Conservation (phyloP, 257 asterid species). For the Pogostemon cablin region DNA sequence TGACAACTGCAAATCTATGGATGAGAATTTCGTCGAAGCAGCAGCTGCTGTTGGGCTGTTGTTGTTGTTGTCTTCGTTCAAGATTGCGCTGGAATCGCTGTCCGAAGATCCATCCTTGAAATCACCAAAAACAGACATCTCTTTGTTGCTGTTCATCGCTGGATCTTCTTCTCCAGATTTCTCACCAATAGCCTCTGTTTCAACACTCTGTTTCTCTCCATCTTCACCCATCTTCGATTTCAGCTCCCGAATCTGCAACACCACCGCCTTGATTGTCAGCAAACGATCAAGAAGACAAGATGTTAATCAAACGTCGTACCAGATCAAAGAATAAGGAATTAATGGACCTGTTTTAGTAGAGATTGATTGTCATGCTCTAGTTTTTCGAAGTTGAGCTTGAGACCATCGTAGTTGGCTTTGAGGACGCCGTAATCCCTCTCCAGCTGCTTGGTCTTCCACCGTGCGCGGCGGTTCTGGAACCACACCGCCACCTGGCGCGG, state of each 20-base stretch:
- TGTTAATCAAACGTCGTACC: not conserved
- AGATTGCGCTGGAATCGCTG: constrained; percentile 80
- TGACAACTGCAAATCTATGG: constrained; percentile 30
- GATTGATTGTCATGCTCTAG: constrained; percentile 69
- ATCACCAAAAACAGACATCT: constrained; percentile 42
- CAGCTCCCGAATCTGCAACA: constrained; percentile 59
- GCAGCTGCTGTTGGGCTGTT: constrained; percentile 48
- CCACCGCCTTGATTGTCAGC: no score
- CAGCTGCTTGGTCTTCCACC: constrained; percentile 92
- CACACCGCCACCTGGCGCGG: constrained; percentile 98
- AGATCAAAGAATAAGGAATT: not conserved
- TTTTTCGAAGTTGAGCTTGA: constrained; percentile 56
- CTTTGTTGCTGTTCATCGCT: constrained; percentile 22
- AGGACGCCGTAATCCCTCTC: constrained; percentile 86
- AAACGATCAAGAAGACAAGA: not conserved
- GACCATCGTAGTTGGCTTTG: constrained; percentile 69
- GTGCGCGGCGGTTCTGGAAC: constrained; percentile 97
- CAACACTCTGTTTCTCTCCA: constrained; percentile 34
- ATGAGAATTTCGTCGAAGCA: constrained; percentile 35
- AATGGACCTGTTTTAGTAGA: constrained; percentile 59
- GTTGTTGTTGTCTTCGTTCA: constrained; percentile 59
- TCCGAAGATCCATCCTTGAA: constrained; percentile 79
- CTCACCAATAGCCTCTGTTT: not conserved
- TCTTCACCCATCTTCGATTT: constrained; percentile 54
- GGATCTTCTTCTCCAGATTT: constrained; percentile 31